Evolutionary conservation across 306 rosid species (phyloP).

Genomic region (Notholithocarpus densiflorus): DNA sequence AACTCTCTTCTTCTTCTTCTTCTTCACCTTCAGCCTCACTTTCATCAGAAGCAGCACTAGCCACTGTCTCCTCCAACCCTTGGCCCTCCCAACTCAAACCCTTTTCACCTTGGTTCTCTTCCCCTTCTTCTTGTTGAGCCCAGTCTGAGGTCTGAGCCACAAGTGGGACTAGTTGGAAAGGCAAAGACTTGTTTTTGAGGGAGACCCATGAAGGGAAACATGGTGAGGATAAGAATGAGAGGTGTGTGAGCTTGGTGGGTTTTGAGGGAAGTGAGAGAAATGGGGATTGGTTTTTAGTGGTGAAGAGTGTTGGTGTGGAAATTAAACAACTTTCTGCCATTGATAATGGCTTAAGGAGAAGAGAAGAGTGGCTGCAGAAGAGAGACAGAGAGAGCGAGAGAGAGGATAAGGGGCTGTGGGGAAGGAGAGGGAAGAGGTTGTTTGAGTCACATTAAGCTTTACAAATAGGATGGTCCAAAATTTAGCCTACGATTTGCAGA

Average conservation of each 20-base stretch:
- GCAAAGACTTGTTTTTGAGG: slow-evolving; percentile 28
- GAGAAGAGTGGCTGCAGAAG: slow-evolving; percentile 34
- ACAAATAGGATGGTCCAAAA: slow-evolving; percentile 2
- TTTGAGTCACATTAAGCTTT: slow-evolving; percentile 8
- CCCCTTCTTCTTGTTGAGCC: slow-evolving; percentile 56
- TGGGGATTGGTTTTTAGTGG: slow-evolving; percentile 27
- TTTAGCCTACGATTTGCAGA: neutral
- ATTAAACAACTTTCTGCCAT: slow-evolving; percentile 46
- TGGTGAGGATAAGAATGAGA: slow-evolving; percentile 27
- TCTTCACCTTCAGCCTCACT: slow-evolving; percentile 1
- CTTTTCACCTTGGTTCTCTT: slow-evolving; percentile 15
- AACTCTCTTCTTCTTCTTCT: slow-evolving; percentile 28
- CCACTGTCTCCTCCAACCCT: slow-evolving; percentile 26
- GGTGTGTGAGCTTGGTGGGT: slow-evolving; percentile 36
- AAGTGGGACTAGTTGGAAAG: slow-evolving; percentile 43
- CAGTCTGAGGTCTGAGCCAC: slow-evolving; percentile 83
- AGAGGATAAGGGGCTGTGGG: slow-evolving; percentile 30
- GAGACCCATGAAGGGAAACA: slow-evolving; percentile 30
- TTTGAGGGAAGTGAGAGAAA: slow-evolving; percentile 39
- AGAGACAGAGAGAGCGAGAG: slow-evolving; percentile 3
- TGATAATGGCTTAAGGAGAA: slow-evolving; percentile 45
- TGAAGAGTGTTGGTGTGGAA: slow-evolving; percentile 53
- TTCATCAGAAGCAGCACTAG: slow-evolving; percentile 15
- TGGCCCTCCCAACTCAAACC: slow-evolving; percentile 43
- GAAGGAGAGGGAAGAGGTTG: neutral